Base-by-base conservation (phyloP, 2,329 filamentous ascomycete genomes). In the Xylariaceae sp. region DNA sequence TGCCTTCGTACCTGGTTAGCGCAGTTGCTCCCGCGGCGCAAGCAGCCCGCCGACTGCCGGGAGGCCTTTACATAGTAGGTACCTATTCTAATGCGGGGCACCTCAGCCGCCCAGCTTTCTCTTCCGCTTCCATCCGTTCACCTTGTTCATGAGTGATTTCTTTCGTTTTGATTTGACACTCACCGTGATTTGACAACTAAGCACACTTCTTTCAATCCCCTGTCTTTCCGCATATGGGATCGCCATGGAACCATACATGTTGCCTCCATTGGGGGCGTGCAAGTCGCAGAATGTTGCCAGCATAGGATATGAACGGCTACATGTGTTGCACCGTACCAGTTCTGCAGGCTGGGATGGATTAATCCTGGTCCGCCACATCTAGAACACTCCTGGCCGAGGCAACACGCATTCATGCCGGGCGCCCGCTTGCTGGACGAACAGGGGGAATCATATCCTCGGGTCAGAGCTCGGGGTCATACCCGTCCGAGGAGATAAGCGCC, bases 201-300 rank as follows among this genome's bases (percentile, higher is more conserved):
- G n/a, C 13, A n/a, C 32, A 8, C 39, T 7, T 15, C 10, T 15
- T n/a, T n/a, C n/a, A n/a, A 34, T 42, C 46, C 21, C 3, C 26
- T 22, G 18, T 18, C 36, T 16, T n/a, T 5, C 36, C 36, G 12
- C 36, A 37, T 15, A 37, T 18, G 16, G 21, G 29, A 43, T n/a
- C 41, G 21, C 13, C 29, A n/a, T 22, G 12, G 32, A 37, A 41
- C 22, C 26, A 18, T 53, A 16, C 6, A 34, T 47, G n/a, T n/a
- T n/a, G n/a, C 9, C 44, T 47, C 42, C n/a, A 16, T 44, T 49
- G 18, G 37, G 13, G 32, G 40, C 10, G 49, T 40, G 42, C 48
- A 54, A 42, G 36, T 39, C 34, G 45, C 32, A 55, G 36, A 34
- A 22, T 49, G 36, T 36, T 37, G 16, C 34, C 42, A 46, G 30